phyloP scores from a whole-genome alignment of 176 grass and related monocot genomes.

The Raddia distichophylla region DNA sequence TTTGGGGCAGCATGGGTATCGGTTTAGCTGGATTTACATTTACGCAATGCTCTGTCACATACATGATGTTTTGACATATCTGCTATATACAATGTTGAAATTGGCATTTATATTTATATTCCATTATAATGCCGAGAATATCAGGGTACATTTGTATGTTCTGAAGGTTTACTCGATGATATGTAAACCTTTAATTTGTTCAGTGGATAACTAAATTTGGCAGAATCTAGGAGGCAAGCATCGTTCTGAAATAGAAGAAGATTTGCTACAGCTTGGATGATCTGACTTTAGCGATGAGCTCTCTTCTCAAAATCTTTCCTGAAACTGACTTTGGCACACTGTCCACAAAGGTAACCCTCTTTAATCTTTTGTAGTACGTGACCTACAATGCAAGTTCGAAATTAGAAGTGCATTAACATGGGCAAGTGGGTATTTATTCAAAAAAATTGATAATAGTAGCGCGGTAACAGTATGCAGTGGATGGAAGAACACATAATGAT shows the following conservation, averaged over 20 bases:
- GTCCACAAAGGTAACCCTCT: constrained; percentile 69
- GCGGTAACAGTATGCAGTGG: neutral
- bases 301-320: constrained; percentile 85
- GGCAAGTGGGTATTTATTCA: no score
- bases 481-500: neutral
- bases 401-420: neutral
- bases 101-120: neutral
- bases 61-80: neutral
- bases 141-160: neutral
- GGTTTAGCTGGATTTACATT: neutral
- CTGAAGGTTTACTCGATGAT: neutral
- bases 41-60: neutral
- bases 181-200: constrained; percentile 3
- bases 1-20: neutral
- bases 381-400: constrained; percentile 54
- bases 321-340: constrained; percentile 79
- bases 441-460: no score
- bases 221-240: neutral
- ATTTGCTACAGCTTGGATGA: constrained; percentile 70
- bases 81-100: neutral
- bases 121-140: neutral
- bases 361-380: constrained; percentile 76
- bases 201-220: constrained; percentile 10
- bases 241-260: neutral
- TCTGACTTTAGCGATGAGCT: constrained; percentile 77